phyloP scores from a whole-genome alignment of 768 basidiomycete species.

The Pleurotus tuoliensis region DNA sequence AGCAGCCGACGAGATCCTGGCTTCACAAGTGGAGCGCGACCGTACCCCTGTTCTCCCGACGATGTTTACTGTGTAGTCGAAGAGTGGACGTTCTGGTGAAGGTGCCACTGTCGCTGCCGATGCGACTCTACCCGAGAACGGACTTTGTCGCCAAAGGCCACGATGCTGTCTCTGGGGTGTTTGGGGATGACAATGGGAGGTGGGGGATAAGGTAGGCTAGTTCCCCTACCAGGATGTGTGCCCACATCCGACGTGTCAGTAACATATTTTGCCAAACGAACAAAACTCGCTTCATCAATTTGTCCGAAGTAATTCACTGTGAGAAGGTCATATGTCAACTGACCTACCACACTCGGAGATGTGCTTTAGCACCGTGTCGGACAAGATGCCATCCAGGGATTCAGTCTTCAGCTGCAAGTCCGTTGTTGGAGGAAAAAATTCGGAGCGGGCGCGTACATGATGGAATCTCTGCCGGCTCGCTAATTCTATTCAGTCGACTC shows the following conservation, averaged over 20 bases:
- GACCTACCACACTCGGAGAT: not conserved
- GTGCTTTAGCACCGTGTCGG: too few relatives aligned
- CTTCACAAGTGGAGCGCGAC: conserved; percentile 24
- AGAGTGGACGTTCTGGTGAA: conserved; percentile 54
- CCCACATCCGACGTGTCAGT: not conserved
- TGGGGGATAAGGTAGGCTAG: too few relatives aligned
- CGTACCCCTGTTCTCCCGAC: conserved; percentile 54
- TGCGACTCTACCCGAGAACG: too few relatives aligned
- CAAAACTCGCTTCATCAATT: not conserved
- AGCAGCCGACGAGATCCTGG: conserved; percentile 10
- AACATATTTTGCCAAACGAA: not conserved
- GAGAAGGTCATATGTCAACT: not conserved
- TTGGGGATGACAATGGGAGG: too few relatives aligned
- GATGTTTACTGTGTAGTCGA: conserved; percentile 69
- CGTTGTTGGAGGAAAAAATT: not conserved
- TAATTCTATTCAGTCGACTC: too few relatives aligned
- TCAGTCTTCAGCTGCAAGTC: too few relatives aligned
- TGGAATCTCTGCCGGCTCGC: too few relatives aligned
- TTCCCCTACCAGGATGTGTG: not conserved
- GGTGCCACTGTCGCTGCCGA: too few relatives aligned
- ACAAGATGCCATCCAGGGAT: too few relatives aligned
- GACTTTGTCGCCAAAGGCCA: too few relatives aligned
- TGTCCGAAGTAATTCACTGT: conserved; percentile 1
- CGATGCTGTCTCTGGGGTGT: too few relatives aligned
- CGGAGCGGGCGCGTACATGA: not conserved